These are phyloP conservation scores for Roridomyces roridus DNA, from an alignment of 768 basidiomycete species.

Conservation along the genomic window DNA sequence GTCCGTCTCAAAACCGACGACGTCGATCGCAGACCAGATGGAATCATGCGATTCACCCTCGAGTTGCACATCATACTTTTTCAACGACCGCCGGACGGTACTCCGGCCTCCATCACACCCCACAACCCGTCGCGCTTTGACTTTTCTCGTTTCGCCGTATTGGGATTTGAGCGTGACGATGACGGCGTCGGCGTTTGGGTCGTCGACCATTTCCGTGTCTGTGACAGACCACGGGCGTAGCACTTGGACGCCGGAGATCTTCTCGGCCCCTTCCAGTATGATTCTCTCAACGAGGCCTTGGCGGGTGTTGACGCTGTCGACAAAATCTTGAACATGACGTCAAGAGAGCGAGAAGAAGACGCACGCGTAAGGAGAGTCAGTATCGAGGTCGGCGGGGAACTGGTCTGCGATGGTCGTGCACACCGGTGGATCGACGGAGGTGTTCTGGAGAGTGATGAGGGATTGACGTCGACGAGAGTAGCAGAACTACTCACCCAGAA, in stretches of 20 bases:
- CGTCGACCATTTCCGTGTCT: not conserved
- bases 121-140: conserved; percentile 1
- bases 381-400: conserved; percentile 5
- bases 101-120: conserved; percentile 13
- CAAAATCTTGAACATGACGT: not conserved
- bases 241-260: not conserved
- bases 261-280: not conserved
- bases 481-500: conserved; percentile 9
- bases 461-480: no score
- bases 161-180: conserved; percentile 5
- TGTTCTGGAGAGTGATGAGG: not conserved
- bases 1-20: conserved; percentile 8
- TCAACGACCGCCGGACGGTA: not conserved
- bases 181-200: not conserved
- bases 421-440: not conserved
- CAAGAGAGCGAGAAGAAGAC: not conserved
- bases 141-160: conserved; percentile 2
- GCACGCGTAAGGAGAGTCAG: conserved; percentile 6
- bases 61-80: conserved; percentile 4
- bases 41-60: conserved; percentile 8
- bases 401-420: conserved; percentile 4
- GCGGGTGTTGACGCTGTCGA: not conserved
- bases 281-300: conserved; percentile 15
- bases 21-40: conserved; percentile 9
- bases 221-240: conserved; percentile 6